Conservation (phyloP, 148 eudicot genomes). For the Vaccinium corymbosum region DNA sequence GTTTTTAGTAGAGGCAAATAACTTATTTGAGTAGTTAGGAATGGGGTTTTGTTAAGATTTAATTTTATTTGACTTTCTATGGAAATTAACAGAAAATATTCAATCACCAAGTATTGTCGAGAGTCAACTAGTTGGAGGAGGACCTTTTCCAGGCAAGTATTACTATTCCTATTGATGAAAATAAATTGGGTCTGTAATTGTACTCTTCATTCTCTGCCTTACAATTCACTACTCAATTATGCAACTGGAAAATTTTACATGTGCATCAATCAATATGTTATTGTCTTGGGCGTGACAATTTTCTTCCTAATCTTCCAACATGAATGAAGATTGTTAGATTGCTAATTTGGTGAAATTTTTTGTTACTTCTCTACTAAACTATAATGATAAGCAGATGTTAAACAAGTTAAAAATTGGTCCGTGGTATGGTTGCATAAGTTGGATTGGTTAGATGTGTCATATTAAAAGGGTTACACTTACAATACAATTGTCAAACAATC, state of each 20-base stretch:
- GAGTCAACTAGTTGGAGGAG: constrained; percentile 22
- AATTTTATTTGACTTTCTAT: constrained; percentile 5
- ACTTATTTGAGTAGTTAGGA: background rate
- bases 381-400: background rate
- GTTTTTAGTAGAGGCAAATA: background rate
- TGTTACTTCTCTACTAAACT: background rate
- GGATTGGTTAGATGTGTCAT: background rate
- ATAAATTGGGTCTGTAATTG: background rate
- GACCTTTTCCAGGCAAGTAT: constrained; percentile 41
- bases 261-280: background rate
- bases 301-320: background rate
- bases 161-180: background rate
- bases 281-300: background rate
- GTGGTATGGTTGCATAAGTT: background rate
- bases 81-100: constrained; percentile 21
- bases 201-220: background rate
- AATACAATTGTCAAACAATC: background rate
- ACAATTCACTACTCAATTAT: background rate
- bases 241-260: background rate
- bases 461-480: background rate
- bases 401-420: background rate
- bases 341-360: background rate
- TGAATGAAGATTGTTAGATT: background rate
- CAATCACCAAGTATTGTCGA: constrained; percentile 14
- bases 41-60: background rate